Base-by-base conservation (phyloP, 148 eudicot genomes). In the Gaultheria prostrata region DNA sequence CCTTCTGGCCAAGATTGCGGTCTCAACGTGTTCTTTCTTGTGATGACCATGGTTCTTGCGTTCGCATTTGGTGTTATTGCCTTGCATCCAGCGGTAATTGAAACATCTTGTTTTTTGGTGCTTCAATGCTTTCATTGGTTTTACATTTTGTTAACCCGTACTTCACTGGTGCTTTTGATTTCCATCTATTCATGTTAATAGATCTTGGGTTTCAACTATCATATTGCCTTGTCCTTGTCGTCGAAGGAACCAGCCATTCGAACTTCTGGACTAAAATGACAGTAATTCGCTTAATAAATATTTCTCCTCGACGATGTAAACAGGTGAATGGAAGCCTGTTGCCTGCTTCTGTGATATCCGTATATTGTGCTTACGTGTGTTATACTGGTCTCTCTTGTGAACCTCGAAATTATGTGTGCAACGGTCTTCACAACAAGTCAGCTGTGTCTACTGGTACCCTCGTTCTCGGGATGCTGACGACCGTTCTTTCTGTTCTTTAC, bases 281-380 rank as follows among this genome's bases (percentile, higher is more conserved):
- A 50, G 18, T 24, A 65, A 46, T 46, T 4, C 24, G 32, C 35
- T 51, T 80, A 43, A n/a, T 0, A 7, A 45, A 30, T 61, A 35
- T 80, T 43, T 61, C 53, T 28, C 80, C 79, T 63, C 51, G n/a
- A 10, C 73, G 6, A 43, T 83, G 63, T 83, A 33, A 87, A 89
- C 95, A 97, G 99, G 98, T 97, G 81, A 97, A 95, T 84, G 99
- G 98, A 46, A 97, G 99, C 91, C 94, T 97, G 65, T 87, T 97
- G 88, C 99, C 98, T 59, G 98, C 99, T 74, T 94, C 99, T 21
- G 98, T 97, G 80, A 92, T 97, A 80, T 94, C 99, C 8, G 89
- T 97, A 33, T 97, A 97, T 82, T 94, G 99, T 90, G 98, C 98
- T 82, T 97, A 94, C 83, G 91, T 97, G 53, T 97, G 99, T 71